A percentile compares a stretch with the other conserved stretches of the same genome.
phyloP scores from a whole-genome alignment of 805 yeast genomes.

The Saccharomycopsis selenospora region DNA sequence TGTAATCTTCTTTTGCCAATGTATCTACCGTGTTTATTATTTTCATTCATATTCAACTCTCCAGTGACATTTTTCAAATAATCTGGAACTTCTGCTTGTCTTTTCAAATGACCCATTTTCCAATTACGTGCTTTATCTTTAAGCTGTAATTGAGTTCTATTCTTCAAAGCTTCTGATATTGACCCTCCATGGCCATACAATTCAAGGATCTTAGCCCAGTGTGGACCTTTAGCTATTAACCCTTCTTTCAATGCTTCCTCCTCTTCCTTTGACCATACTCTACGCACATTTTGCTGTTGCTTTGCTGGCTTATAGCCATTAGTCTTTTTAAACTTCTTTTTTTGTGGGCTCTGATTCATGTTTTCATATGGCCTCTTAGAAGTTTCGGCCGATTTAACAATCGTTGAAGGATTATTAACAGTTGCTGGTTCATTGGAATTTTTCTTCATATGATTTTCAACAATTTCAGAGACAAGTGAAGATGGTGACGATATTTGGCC shows the following conservation, averaged over 20 bases:
- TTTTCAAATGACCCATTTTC: slow-evolving; percentile 78
- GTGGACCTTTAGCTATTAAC: slow-evolving; percentile 74
- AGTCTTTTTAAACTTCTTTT: slow-evolving; percentile 26
- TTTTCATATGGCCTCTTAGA: neutral
- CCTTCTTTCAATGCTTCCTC: slow-evolving; percentile 81
- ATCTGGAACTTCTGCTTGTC: slow-evolving; percentile 69
- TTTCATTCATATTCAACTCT: slow-evolving; percentile 42
- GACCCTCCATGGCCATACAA: slow-evolving; percentile 93
- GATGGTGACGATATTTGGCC: neutral
- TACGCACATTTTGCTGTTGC: slow-evolving; percentile 33
- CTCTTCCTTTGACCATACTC: slow-evolving; percentile 85
- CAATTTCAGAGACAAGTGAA: slow-evolving; percentile 11
- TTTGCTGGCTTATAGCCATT: slow-evolving; percentile 21
- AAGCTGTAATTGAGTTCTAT: slow-evolving; percentile 83
- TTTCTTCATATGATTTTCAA: neutral
- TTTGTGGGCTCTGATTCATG: no score
- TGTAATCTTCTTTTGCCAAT: neutral
- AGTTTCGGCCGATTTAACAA: neutral
- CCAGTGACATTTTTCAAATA: slow-evolving; percentile 85
- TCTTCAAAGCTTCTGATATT: slow-evolving; percentile 72
- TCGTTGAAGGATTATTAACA: slow-evolving; percentile 12
- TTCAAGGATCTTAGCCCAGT: slow-evolving; percentile 87
- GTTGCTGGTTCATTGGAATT: slow-evolving; percentile 9
- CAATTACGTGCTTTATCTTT: slow-evolving; percentile 96
- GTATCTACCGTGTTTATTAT: slow-evolving; percentile 1